A percentile compares a stretch with the other conserved stretches of the same genome.
phyloP scores from a whole-genome alignment of 768 basidiomycete genomes.

The Lentinula boryana region DNA sequence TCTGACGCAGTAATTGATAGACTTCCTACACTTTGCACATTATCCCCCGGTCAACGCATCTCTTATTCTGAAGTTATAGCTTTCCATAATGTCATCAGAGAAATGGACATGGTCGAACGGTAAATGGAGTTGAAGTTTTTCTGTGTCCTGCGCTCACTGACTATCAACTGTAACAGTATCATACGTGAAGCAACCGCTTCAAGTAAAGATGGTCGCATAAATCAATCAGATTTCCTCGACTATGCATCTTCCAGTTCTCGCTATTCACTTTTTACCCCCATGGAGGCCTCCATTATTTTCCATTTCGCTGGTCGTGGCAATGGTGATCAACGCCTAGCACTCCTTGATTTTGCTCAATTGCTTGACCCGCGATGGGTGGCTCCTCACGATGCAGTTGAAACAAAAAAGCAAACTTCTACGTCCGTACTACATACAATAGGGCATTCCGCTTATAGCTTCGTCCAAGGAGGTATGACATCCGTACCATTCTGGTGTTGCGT shows the following conservation, averaged over 20 bases:
- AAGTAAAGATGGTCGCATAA: constrained; percentile 93
- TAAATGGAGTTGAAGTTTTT: constrained; percentile 21
- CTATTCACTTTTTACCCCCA: constrained; percentile 93
- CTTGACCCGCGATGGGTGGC: constrained; percentile 86
- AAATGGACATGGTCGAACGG: constrained; percentile 98
- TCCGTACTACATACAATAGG: constrained; percentile 52
- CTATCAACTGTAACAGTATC: constrained; percentile 40
- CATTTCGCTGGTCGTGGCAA: constrained; percentile 90
- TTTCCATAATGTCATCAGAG: constrained; percentile 94
- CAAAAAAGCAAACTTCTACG: constrained; percentile 19
- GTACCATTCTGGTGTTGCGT: neutral
- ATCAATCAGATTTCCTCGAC: constrained; percentile 92
- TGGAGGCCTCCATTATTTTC: constrained; percentile 98
- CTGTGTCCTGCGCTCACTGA: constrained; percentile 6
- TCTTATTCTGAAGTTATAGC: constrained; percentile 95
- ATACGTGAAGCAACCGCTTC: constrained; percentile 86
- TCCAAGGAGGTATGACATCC: constrained; percentile 61
- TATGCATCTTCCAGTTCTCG: constrained; percentile 81
- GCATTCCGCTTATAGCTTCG: constrained; percentile 81
- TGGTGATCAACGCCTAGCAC: constrained; percentile 61
- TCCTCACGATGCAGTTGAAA: constrained; percentile 50
- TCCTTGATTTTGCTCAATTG: constrained; percentile 89
- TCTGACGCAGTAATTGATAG: constrained; percentile 91
- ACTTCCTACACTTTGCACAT: constrained; percentile 85
- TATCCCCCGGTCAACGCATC: constrained; percentile 86